Percentiles rank a stretch among this genome's conserved stretches.
These are phyloP conservation scores for Dendrobium huoshanense DNA, from an alignment of 106 monocot genomes.

Conservation along the genomic window DNA sequence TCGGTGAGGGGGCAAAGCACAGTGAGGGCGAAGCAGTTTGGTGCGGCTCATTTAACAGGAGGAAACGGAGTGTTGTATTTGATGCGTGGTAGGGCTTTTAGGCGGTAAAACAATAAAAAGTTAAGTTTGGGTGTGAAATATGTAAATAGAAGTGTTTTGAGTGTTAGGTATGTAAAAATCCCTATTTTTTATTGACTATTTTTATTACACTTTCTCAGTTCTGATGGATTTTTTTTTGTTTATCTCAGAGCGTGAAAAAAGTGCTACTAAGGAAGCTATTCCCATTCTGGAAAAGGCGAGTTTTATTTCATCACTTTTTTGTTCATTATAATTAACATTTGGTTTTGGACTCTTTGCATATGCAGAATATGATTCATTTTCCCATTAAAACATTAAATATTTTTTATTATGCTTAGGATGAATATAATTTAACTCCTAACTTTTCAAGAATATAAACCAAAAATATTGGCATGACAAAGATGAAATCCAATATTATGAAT, in stretches of 20 bases:
- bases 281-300: conserved; percentile 69
- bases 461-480: not conserved
- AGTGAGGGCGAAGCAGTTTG: too few relatives aligned
- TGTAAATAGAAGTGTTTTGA: too few relatives aligned
- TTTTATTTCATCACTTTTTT: not conserved
- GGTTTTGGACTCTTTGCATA: not conserved
- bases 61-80: too few relatives aligned
- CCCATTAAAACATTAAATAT: not conserved
- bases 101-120: too few relatives aligned
- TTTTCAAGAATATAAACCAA: not conserved
- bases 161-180: too few relatives aligned
- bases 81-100: too few relatives aligned
- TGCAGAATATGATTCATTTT: not conserved
- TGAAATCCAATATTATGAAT: not conserved
- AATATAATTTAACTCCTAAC: not conserved
- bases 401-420: not conserved
- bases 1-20: too few relatives aligned
- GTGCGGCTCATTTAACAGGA: too few relatives aligned
- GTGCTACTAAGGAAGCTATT: conserved; percentile 95
- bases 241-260: conserved; percentile 88
- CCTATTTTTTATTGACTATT: not conserved
- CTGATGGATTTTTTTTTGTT: conserved; percentile 6
- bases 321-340: not conserved
- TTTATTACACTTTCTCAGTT: not conserved
- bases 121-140: too few relatives aligned